Percentiles rank a stretch among this genome's conserved stretches.
These are phyloP conservation scores for Acacia pycnantha DNA, from an alignment of 331 rosid species.

Conservation along the genomic window DNA sequence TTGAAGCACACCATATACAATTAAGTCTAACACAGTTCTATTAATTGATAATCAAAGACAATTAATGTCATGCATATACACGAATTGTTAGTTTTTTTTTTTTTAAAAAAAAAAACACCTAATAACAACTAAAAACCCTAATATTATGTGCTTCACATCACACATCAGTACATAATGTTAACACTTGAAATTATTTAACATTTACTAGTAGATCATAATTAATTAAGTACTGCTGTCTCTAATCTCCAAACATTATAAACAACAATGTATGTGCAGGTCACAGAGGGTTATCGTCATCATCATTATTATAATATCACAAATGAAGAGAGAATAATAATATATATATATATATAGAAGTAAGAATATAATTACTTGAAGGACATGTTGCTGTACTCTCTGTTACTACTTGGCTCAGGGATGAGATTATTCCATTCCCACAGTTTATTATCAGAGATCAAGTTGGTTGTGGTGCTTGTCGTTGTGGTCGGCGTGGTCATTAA, in stretches of 20 bases:
- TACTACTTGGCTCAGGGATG: not conserved
- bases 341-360: not conserved
- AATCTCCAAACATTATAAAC: not conserved
- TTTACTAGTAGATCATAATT: not conserved
- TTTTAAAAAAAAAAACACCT: not conserved
- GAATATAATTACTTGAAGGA: conserved; percentile 14
- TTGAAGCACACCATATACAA: not conserved
- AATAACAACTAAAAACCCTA: not conserved
- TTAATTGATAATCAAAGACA: not conserved
- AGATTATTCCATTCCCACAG: conserved; percentile 17
- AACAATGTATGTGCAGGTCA: conserved; percentile 6
- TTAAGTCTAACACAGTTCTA: not conserved
- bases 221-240: not conserved
- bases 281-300: not conserved
- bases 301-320: not conserved
- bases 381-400: conserved; percentile 16
- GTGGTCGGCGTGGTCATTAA: not conserved
- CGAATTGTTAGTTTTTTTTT: not conserved
- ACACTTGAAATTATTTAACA: not conserved
- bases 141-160: not conserved
- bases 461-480: not conserved
- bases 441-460: not conserved
- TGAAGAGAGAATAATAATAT: not conserved
- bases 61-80: not conserved
- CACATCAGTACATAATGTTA: not conserved